Conservation (phyloP, 2,329 filamentous ascomycete species). For the Aspergillus cejpii region DNA sequence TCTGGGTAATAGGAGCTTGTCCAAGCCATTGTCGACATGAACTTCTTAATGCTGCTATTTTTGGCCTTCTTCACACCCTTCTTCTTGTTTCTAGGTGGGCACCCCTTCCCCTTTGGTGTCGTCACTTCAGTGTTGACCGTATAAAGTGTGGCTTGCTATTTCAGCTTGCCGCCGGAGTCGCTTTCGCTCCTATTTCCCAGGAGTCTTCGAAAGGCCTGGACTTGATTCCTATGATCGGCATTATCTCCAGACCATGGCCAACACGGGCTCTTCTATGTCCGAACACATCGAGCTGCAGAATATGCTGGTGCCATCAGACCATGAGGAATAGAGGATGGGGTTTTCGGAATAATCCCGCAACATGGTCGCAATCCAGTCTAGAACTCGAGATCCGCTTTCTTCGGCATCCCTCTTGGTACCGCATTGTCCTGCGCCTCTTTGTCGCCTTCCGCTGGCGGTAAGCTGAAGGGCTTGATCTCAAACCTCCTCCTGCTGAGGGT, state of each 20-base stretch:
- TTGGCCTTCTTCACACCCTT: constrained; percentile 36
- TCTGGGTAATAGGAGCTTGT: not conserved
- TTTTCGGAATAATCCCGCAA: constrained; percentile 2
- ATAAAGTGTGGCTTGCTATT: constrained; percentile 45
- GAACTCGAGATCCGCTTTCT: constrained; percentile 69
- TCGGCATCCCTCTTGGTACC: constrained; percentile 43
- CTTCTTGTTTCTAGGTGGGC: constrained; percentile 32
- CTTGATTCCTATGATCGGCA: constrained; percentile 48
- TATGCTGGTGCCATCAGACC: constrained; percentile 46
- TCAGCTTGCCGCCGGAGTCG: constrained; percentile 52
- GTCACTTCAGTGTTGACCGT: constrained; percentile 18
- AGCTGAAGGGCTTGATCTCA: constrained; percentile 77
- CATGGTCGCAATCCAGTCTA: constrained; percentile 27
- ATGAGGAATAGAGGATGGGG: constrained; percentile 25
- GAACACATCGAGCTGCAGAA: constrained; percentile 59
- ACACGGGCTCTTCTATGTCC: constrained; percentile 49
- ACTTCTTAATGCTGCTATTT: constrained; percentile 30
- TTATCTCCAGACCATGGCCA: constrained; percentile 53
- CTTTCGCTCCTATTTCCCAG: constrained; percentile 45
- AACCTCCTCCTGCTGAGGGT: constrained; percentile 77
- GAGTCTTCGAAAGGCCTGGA: constrained; percentile 40
- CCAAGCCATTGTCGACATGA: constrained; percentile 20
- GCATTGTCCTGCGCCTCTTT: constrained; percentile 52
- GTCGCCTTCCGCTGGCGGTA: constrained; percentile 79
- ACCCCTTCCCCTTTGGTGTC: constrained; percentile 1